These are phyloP conservation scores for Keqinozyma sinolaborantium DNA, from an alignment of 1,139 yeast species.

Conservation along the genomic window DNA sequence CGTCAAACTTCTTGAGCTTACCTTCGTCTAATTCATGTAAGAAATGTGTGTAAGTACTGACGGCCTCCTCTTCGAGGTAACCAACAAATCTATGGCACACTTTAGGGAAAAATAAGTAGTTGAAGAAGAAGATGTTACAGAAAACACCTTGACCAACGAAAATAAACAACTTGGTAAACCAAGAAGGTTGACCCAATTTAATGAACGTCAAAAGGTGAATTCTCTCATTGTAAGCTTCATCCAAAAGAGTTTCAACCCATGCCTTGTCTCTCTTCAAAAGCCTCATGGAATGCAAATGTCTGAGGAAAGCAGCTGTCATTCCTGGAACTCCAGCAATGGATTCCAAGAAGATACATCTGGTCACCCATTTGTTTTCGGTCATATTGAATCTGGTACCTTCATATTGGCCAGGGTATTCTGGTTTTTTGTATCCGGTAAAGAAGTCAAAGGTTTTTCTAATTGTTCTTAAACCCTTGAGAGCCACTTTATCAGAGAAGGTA, in stretches of 20 bases:
- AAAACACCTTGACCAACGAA: conserved; percentile 72
- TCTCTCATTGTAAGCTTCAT: conserved; percentile 78
- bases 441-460: conserved; percentile 55
- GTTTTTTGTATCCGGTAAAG: conserved; percentile 64
- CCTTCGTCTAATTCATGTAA: conserved; percentile 55
- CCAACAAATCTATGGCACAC: conserved; percentile 79
- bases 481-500: conserved; percentile 49
- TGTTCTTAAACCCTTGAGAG: conserved; percentile 41
- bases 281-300: conserved; percentile 63
- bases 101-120: conserved; percentile 57
- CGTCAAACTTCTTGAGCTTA: conserved; percentile 46
- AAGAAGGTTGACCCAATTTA: conserved; percentile 61
- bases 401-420: conserved; percentile 19
- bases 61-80: conserved; percentile 77
- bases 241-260: conserved; percentile 71
- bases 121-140: conserved; percentile 60
- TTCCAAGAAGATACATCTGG: conserved; percentile 66
- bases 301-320: conserved; percentile 66
- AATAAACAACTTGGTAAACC: conserved; percentile 54
- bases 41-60: conserved; percentile 62
- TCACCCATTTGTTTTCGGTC: conserved; percentile 66
- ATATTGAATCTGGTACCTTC: conserved; percentile 50
- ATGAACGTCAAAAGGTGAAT: conserved; percentile 74
- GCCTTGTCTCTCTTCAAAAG: conserved; percentile 65
- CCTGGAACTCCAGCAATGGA: conserved; percentile 81